Evolutionary conservation across 2,329 filamentous ascomycete species (phyloP), one percentile per base, ranked within the genome.

Genomic region (Diaporthe sp.): DNA sequence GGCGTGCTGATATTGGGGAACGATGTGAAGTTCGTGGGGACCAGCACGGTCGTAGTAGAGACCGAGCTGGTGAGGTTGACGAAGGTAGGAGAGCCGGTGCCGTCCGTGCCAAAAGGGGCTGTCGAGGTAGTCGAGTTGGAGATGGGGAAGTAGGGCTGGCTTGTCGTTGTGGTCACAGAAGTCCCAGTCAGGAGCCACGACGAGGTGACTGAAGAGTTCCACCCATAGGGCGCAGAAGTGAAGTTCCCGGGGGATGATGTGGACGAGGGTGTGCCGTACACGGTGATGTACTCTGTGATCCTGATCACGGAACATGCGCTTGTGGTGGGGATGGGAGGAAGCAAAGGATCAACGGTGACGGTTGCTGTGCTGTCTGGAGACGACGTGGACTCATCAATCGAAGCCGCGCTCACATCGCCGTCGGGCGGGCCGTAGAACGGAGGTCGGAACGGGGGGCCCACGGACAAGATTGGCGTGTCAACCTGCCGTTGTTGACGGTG

Each of bases 241-340:
- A 49, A 25, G n/a, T 70, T 70, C 13, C 13, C 31, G 28, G 49
- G n/a, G 8, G 65, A 70, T 42, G 65, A 39, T 37, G 65, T 19
- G 65, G 46, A n/a, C 19, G 65, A 28, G n/a, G 8, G 4, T 28
- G 46, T 70, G 13, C 34, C 49, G 65, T 53, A 70, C 22, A 70
- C 65, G 31, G 65, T 70, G 46, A 70, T 34, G n/a, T 53, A 53
- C 49, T 70, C 65, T 55, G 65, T 70, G 65, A 70, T 28, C n/a
- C 34, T 70, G 49, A 70, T 42, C 46, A 70, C 65, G 8, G 65
- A 70, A 37, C 65, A 70, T 22, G 34, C 46, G 65, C 65, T 34
- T 19, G 61, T 49, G n/a, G 39, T 62, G 58, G 51, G 25, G n/a
- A 15, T 13, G 17, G 51, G 25, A 25, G 55, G 4, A n/a, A 22